Evolutionary conservation across 2,329 filamentous ascomycete genomes (phyloP), one percentile per base, ranked within the genome.

Genomic region (Trichoderma afroharzianum): DNA sequence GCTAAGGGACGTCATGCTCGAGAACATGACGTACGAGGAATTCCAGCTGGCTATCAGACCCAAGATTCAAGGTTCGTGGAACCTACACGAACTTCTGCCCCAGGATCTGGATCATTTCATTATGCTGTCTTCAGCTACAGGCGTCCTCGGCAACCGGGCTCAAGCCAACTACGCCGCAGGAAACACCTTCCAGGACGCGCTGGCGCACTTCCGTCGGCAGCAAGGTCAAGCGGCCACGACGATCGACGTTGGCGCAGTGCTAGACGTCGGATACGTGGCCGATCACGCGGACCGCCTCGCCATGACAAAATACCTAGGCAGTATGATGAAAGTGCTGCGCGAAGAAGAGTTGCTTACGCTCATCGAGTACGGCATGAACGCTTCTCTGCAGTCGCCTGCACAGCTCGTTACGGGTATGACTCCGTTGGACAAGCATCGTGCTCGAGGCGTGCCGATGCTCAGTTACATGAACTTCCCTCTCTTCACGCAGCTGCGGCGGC

Each of bases 151-250:
- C 0, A 77, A 77, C 21, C 71, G 76, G 6, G 76, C 74, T 1
- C 82, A 84, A 61, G 76, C 78, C 58, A 83, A 83, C 72, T 85
- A 85, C 72, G 73, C 80, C 0, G 79, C 80, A 0, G 79, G 77
- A 12, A 76, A 77, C 43, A 73, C 77, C 0, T 82, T 78, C 75
- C 78, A 80, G 12, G 76, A 78, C 32, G 72, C 74, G 8, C 70
- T 78, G 4, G 74, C 74, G 2, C 72, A 63, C 14, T 68, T 74
- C 50, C 73, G 76, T 12, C 59, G 32, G 39, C 50, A 43, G 21
- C 43, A 55, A 36, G 68, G 58, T 8, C 68, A 58, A 53, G 14
- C 47, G 18, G 32, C 53, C 33, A 63, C 58, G n/a, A 63, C 68
- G 12, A 70, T 70, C 26, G 59, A 70, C 43, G 32, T 70, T 18